Percentiles rank a stretch among this genome's conserved stretches.
These are phyloP conservation scores for Chondrostereum purpureum DNA, from an alignment of 1,284 basidiomycete genomes.

Conservation along the genomic window DNA sequence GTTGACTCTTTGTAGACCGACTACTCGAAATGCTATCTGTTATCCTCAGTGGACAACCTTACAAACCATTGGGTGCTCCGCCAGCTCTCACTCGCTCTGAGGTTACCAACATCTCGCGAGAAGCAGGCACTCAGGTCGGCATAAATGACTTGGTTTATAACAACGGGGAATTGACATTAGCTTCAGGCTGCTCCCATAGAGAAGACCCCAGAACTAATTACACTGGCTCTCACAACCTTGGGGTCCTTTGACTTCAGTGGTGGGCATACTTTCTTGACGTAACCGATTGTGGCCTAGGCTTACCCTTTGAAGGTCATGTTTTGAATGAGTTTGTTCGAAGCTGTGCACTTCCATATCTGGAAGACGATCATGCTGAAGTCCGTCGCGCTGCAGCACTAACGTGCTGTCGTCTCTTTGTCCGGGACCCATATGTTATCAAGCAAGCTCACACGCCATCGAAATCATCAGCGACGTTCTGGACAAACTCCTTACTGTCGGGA, in stretches of 20 bases:
- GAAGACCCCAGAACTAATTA: constrained; percentile 72
- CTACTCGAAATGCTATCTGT: constrained; percentile 79
- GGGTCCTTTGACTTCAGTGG: constrained; percentile 95
- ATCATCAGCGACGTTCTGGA: constrained; percentile 98
- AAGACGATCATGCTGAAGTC: constrained; percentile 88
- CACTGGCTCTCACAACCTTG: constrained; percentile 83
- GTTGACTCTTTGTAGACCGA: constrained; percentile 54
- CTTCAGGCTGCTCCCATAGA: constrained; percentile 36
- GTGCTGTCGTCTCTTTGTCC: constrained; percentile 87
- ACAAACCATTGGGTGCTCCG: constrained; percentile 82
- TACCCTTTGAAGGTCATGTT: constrained; percentile 61
- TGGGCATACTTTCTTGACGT: constrained; percentile 25
- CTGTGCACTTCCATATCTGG: constrained; percentile 90
- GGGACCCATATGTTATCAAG: constrained; percentile 97
- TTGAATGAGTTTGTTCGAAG: constrained; percentile 95
- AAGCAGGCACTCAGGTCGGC: constrained; percentile 55
- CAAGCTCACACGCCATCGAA: constrained; percentile 94
- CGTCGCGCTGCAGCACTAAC: constrained; percentile 89
- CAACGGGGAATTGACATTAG: background rate
- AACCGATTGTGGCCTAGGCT: too few relatives aligned
- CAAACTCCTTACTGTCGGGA: constrained; percentile 93
- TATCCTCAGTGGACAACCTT: constrained; percentile 78
- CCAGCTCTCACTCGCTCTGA: constrained; percentile 49
- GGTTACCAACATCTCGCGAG: constrained; percentile 42
- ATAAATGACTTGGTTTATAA: constrained; percentile 4